phyloP scores from a whole-genome alignment of 2,329 filamentous ascomycete species.

The Alternaria sp. region DNA sequence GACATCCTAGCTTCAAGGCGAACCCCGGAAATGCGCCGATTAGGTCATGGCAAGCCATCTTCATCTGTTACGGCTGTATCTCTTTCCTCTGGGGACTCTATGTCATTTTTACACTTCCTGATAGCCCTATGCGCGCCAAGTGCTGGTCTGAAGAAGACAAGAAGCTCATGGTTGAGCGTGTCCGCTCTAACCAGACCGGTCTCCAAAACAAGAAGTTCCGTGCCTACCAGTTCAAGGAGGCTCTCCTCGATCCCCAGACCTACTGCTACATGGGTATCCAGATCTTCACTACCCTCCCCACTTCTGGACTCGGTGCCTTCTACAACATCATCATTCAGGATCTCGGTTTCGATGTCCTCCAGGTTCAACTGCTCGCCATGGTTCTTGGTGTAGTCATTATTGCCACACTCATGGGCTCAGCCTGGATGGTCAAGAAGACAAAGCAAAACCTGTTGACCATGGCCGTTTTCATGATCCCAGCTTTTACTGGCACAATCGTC shows the following conservation, averaged over 20 bases:
- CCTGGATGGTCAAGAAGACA: constrained; percentile 73
- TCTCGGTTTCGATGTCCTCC: constrained; percentile 70
- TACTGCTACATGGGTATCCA: constrained; percentile 67
- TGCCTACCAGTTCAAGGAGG: constrained; percentile 64
- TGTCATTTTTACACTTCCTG: constrained; percentile 55
- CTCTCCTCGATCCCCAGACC: constrained; percentile 70
- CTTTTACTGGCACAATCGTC: constrained; percentile 75
- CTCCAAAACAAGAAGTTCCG: constrained; percentile 61
- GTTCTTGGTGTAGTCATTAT: constrained; percentile 79
- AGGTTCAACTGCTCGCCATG: constrained; percentile 80
- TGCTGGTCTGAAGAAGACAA: constrained; percentile 74
- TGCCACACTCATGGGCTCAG: constrained; percentile 70
- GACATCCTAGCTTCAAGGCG: constrained; percentile 22
- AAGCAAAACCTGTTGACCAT: constrained; percentile 75
- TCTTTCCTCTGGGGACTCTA: constrained; percentile 72
- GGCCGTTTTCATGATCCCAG: constrained; percentile 72
- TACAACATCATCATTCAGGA: constrained; percentile 77
- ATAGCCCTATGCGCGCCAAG: constrained; percentile 75
- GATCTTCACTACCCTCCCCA: constrained; percentile 77
- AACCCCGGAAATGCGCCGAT: constrained; percentile 56
- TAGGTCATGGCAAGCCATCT: constrained; percentile 74
- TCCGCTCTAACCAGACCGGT: constrained; percentile 58
- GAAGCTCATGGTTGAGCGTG: constrained; percentile 60
- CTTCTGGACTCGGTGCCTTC: constrained; percentile 76
- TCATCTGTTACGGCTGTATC: constrained; percentile 70